These are phyloP conservation scores for Flaveria ramosissima DNA, from an alignment of 129 eudicot species.

Conservation along the genomic window DNA sequence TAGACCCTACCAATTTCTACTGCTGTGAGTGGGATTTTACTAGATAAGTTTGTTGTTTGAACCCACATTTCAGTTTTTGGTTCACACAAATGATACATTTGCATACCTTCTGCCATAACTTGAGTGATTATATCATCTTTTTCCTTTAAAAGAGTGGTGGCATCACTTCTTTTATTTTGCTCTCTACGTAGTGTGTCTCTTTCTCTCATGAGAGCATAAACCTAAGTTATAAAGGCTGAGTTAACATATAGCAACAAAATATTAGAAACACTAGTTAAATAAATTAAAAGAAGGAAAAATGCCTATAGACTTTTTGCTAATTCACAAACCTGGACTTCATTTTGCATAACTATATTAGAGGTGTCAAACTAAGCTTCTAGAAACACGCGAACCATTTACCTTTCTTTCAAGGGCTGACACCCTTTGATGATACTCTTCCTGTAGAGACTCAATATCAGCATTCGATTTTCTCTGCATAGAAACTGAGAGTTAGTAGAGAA, in stretches of 20 bases:
- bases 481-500: slow-evolving; percentile 23
- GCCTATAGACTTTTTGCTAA: not conserved
- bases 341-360: not conserved
- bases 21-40: no score
- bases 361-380: not conserved
- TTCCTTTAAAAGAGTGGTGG: slow-evolving; percentile 88
- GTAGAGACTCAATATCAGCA: slow-evolving; percentile 78
- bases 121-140: slow-evolving; percentile 94
- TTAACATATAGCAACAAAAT: slow-evolving; percentile 10
- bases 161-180: slow-evolving; percentile 82
- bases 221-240: slow-evolving; percentile 46
- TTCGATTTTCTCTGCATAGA: slow-evolving; percentile 67
- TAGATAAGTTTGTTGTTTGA: not conserved
- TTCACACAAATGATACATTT: not conserved
- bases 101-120: slow-evolving; percentile 93
- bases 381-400: slow-evolving; percentile 40
- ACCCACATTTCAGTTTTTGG: not conserved
- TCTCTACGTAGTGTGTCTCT: slow-evolving; percentile 92
- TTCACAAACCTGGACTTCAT: not conserved
- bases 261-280: not conserved
- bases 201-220: slow-evolving; percentile 86
- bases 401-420: slow-evolving; percentile 84
- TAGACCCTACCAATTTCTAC: no score
- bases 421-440: slow-evolving; percentile 90
- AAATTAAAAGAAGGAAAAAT: not conserved